Base-by-base conservation (phyloP, 1,284 basidiomycete genomes). In the Ganoderma leucocontextum region DNA sequence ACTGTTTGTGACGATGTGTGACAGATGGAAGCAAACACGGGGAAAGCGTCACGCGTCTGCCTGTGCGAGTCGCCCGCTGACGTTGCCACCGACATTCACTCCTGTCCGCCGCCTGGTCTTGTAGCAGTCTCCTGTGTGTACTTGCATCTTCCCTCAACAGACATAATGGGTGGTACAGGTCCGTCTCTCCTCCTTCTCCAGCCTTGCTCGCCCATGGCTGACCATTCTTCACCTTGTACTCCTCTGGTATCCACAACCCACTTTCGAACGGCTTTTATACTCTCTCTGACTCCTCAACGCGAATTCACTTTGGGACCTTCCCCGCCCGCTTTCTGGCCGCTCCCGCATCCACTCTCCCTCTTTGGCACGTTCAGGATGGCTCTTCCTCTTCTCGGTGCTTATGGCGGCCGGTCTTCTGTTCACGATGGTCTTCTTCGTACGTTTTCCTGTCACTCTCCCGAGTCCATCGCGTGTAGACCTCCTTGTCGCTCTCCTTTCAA, bases 391-490 rank as follows among this genome's bases (percentile, higher is more conserved):
- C 79, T 89, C 94, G 80, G 95, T 98, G 78, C 90, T 98, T 65
- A 91, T 95, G 89, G 92, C 95, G 76, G 96, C 96, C 42, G 95
- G 92, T 42, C 86, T 98, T 71, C 85, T 98, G 70, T 98, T 98
- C 84, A 97, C 95, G 75, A 96, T 96, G 92, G 97, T 98, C 79
- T 98, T 98, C 87, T 98, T 97, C 83, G 96, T 98, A 77, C 80
- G 96, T 92, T 19, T 19, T 12, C 39, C 36, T 25, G 2, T 19
- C 22, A 55, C 59, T 8, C 25, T 15, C 19, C 9, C 19, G 1
- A 17, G 25, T 10, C 19, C 12, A 61, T 60, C 39, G 55, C 9
- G 2, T 35, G 35, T 15, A 36, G n/a, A 49, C 57, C 66, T 58
- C 39, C n/a, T 12, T 38, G 29, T 36, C n/a, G 19, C 25, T 42